Base-by-base conservation (phyloP, 2,329 filamentous ascomycete species). In the Fusarium ambrosium region DNA sequence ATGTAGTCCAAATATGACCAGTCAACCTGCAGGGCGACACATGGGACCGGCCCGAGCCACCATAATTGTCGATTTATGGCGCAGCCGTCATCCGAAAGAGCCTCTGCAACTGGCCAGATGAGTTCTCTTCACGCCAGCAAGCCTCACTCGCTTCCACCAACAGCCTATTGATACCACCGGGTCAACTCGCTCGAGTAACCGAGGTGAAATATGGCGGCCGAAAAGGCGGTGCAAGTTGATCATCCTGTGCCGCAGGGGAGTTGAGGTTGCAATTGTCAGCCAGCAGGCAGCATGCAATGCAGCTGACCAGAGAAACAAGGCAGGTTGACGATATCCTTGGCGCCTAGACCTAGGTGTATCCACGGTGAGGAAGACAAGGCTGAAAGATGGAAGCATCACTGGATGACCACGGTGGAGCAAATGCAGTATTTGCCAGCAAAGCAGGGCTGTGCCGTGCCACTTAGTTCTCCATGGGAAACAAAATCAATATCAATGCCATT, bases 41-140 rank as follows among this genome's bases (percentile, higher is more conserved):
- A 78, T 79, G 78, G 76, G 78, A 56, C 78, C 78, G 78, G 78
- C 76, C 78, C 78, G 78, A 78, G 78, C 74, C 77, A 78, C 64
- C 48, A 53, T 53, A 61, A 53, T 61, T 60, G 61, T 53, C 66
- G 51, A 74, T 64, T 67, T 36, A 37, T 63, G 37, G 64, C 65
- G 59, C 51, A 45, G 61, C 62, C 69, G 56, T 29, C 59, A 62
- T 51, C 48, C 41, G 36, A 64, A 37, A 55, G 48, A 37, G 29
- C 48, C 51, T 62, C 60, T 56, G 36, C 48, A 64, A 74, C 48
- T 77, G 70, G 62, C 53, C 58, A 39, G 65, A 32, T 51, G 65
- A 24, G 51, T 53, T 53, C 61, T 56, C 48, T 36, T 63, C 37
- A 68, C 53, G 67, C 55, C 64, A 73, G 67, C 74, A 69, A 59